Conservation (phyloP, 441 rosid genomes). For the Melastoma candidum region DNA sequence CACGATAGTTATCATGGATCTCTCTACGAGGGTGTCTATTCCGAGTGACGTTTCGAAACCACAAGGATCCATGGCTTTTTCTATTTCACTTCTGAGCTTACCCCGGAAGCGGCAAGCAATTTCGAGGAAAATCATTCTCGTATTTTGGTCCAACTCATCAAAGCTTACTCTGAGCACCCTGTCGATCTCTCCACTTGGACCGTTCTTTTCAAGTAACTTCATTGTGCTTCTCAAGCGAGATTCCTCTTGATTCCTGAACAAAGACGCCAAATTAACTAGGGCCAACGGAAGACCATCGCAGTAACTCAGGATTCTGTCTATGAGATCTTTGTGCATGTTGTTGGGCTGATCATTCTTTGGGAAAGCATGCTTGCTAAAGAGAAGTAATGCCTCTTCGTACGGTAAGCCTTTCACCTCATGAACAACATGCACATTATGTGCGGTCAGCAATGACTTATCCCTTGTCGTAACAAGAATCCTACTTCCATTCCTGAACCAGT, state of each 20-base stretch:
- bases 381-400: not conserved
- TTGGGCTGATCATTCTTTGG: not conserved
- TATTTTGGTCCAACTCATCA: not conserved
- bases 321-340: not conserved
- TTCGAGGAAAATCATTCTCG: not conserved
- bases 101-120: not conserved
- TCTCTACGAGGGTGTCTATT: not conserved
- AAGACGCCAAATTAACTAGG: not conserved
- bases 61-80: not conserved
- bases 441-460: too few species aligned
- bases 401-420: not conserved
- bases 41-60: not conserved
- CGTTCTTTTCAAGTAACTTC: not conserved
- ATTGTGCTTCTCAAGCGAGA: not conserved
- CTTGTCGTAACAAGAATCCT: too few species aligned
- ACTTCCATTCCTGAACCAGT: too few species aligned
- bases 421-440: too few species aligned
- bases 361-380: not conserved
- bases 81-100: not conserved
- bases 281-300: not conserved
- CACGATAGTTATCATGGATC: not conserved
- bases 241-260: too few species aligned
- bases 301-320: not conserved
- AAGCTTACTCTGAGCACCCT: not conserved
- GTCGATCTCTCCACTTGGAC: not conserved